phyloP scores from a whole-genome alignment of 768 basidiomycete genomes.

The Nevesoporus exiguus region DNA sequence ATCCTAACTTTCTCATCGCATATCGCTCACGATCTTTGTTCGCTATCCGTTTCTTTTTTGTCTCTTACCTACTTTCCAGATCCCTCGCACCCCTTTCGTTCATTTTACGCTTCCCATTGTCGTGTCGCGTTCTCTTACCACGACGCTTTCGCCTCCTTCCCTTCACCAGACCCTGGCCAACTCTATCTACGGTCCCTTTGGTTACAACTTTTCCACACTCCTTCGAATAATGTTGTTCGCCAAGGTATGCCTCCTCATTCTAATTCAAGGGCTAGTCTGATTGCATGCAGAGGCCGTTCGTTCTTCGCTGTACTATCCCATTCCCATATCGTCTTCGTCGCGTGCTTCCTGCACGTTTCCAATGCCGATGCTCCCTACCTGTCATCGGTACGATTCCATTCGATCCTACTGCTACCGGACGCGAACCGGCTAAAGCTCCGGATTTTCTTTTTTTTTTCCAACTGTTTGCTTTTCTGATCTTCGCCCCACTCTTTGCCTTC shows the following conservation, averaged over 20 bases:
- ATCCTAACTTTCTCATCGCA: not conserved
- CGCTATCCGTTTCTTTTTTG: not conserved
- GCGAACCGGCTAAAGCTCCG: not conserved
- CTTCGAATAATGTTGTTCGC: slow-evolving; percentile 10
- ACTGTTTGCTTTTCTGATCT: not conserved
- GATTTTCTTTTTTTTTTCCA: not conserved
- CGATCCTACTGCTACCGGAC: not conserved
- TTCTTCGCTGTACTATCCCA: not conserved
- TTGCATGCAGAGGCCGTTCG: not conserved
- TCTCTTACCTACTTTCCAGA: not conserved
- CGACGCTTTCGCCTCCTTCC: not conserved
- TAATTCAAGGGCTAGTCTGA: not conserved
- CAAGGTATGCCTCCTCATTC: slow-evolving; percentile 12
- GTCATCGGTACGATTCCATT: not conserved
- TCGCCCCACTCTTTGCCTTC: not conserved
- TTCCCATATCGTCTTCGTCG: slow-evolving; percentile 6
- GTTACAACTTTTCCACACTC: slow-evolving; percentile 7
- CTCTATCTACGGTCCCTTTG: slow-evolving; percentile 1
- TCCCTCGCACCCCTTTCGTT: slow-evolving; percentile 5
- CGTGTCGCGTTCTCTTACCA: not conserved
- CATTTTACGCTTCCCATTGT: not conserved
- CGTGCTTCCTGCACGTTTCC: not conserved
- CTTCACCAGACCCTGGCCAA: not conserved
- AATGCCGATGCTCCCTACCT: not conserved
- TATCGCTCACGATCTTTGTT: slow-evolving; percentile 5